A percentile compares a stretch with the other conserved stretches of the same genome.
Evolutionary conservation across 176 grass and related monocot species (phyloP).

Genomic region (Paspalum notatum): DNA sequence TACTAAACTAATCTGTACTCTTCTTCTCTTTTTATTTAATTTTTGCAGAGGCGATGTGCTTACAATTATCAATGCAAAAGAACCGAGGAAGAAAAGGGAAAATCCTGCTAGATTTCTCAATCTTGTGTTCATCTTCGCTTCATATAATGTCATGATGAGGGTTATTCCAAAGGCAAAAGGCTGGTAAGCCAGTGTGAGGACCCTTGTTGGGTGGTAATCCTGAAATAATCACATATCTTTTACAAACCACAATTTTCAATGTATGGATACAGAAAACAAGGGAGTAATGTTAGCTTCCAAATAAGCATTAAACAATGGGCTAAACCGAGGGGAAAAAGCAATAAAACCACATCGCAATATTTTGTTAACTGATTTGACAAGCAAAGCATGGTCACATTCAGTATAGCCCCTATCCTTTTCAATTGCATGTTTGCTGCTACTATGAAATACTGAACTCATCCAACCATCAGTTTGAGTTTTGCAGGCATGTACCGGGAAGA

Average conservation of each 20-base stretch:
- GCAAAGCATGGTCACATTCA: constrained; percentile 1
- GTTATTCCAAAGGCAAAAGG: constrained; percentile 77
- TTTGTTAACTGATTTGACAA: not conserved
- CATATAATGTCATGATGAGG: constrained; percentile 58
- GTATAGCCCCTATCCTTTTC: not conserved
- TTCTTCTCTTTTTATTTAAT: not conserved
- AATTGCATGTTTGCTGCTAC: not conserved
- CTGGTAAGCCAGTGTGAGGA: constrained; percentile 68
- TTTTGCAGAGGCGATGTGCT: constrained; percentile 24
- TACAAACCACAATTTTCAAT: constrained; percentile 9
- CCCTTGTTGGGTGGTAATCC: constrained; percentile 66
- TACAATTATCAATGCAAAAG: constrained; percentile 68
- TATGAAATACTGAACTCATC: not conserved
- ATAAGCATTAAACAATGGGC: not conserved
- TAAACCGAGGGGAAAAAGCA: no score
- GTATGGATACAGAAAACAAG: not conserved
- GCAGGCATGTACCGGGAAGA: constrained; percentile 62
- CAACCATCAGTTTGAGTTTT: not conserved
- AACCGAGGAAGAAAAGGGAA: constrained; percentile 69
- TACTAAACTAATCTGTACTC: not conserved
- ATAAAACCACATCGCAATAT: not conserved
- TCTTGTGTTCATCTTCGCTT: constrained; percentile 83
- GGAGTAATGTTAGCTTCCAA: not conserved
- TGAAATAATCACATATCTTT: constrained; percentile 30
- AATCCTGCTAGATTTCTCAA: constrained; percentile 65